These are phyloP conservation scores for Sophora flavescens DNA, from an alignment of 306 rosid genomes.

Conservation along the genomic window DNA sequence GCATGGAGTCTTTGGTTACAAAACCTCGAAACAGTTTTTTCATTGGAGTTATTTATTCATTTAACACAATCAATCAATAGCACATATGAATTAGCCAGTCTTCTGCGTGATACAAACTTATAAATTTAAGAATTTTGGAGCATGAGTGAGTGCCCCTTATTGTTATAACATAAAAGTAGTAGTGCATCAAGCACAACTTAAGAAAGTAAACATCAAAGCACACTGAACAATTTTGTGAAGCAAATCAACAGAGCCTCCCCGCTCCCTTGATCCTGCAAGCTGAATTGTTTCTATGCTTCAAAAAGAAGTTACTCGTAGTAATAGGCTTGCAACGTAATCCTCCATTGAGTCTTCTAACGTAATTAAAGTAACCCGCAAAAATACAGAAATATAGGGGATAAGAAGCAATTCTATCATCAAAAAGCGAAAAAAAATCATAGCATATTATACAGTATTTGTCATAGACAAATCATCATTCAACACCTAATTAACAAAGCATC, in stretches of 20 bases:
- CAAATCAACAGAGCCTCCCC: slow-evolving; percentile 5
- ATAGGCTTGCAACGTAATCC: slow-evolving; percentile 38
- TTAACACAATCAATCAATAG: background rate
- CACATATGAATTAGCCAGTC: slow-evolving; percentile 2
- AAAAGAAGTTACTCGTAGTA: slow-evolving; percentile 31
- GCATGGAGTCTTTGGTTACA: no score
- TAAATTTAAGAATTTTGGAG: slow-evolving; percentile 30
- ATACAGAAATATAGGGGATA: no score
- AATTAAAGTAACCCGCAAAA: no score
- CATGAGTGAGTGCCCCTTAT: slow-evolving; percentile 38
- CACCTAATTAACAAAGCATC: no score
- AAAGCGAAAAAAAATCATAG: no score
- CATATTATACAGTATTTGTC: no score
- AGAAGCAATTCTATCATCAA: no score
- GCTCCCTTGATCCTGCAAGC: slow-evolving; percentile 10
- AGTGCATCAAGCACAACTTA: slow-evolving; percentile 9
- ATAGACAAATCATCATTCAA: no score
- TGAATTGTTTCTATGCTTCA: slow-evolving; percentile 31
- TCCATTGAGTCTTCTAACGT: no score
- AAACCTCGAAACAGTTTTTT: no score
- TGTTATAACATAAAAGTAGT: slow-evolving; percentile 19
- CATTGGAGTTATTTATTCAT: no score
- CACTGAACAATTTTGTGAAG: slow-evolving; percentile 28
- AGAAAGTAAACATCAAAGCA: slow-evolving; percentile 42
- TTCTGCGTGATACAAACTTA: slow-evolving; percentile 32